Evolutionary conservation across 2,329 filamentous ascomycete species (phyloP).

Genomic region (Penicillium sclerotiorum): DNA sequence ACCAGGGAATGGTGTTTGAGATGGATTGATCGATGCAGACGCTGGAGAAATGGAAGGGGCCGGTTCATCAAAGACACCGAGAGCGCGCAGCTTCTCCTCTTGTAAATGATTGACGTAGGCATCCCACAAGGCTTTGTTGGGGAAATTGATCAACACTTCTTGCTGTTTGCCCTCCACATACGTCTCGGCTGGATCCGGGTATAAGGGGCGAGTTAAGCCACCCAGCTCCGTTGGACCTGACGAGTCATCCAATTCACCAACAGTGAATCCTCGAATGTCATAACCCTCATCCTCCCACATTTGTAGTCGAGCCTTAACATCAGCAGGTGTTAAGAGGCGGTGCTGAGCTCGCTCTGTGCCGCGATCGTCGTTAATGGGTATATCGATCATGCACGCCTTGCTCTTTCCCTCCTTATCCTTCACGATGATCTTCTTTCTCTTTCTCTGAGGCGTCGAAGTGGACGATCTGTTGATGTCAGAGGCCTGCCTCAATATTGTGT

Average conservation of each 20-base stretch:
- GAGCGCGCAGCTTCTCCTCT: slow-evolving; percentile 87
- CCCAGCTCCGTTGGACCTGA: slow-evolving; percentile 32
- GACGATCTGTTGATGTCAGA: slow-evolving; percentile 23
- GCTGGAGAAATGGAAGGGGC: slow-evolving; percentile 67
- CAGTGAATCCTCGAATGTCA: slow-evolving; percentile 44
- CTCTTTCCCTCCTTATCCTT: slow-evolving; percentile 73
- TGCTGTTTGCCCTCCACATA: slow-evolving; percentile 37
- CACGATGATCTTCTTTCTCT: slow-evolving; percentile 76
- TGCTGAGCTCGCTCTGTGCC: slow-evolving; percentile 51
- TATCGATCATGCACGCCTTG: slow-evolving; percentile 71
- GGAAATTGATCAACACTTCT: slow-evolving; percentile 44
- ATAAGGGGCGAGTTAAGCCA: slow-evolving; percentile 48
- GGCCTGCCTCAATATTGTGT: slow-evolving; percentile 16
- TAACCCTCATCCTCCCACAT: slow-evolving; percentile 49
- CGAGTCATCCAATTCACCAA: slow-evolving; percentile 33
- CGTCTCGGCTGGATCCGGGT: slow-evolving; percentile 45
- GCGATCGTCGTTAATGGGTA: slow-evolving; percentile 69
- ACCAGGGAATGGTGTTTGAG: slow-evolving; percentile 69
- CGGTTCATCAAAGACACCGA: slow-evolving; percentile 84
- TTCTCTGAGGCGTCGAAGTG: slow-evolving; percentile 32
- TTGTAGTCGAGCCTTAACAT: slow-evolving; percentile 43
- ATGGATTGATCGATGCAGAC: slow-evolving; percentile 64
- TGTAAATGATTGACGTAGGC: slow-evolving; percentile 79
- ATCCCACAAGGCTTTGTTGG: slow-evolving; percentile 64
- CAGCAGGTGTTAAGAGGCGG: slow-evolving; percentile 41